Base-by-base conservation (phyloP, 441 rosid species). In the Gossypium schwendimanii region DNA sequence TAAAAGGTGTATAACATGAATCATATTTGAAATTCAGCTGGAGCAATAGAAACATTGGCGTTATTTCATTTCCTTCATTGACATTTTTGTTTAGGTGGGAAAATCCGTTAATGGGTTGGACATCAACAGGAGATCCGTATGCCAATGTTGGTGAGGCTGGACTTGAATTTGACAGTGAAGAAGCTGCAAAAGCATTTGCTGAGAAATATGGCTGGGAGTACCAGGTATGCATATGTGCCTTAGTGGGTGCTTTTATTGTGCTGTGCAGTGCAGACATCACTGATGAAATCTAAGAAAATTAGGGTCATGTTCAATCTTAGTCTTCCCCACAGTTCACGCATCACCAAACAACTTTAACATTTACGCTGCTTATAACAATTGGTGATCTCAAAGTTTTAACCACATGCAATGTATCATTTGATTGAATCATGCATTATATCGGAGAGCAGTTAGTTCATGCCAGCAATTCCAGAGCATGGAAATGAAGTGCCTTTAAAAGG, bases 101-200 rank as follows among this genome's bases (percentile, higher is more conserved):
- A 80, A 93, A 93, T 82, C 97, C 99, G 17, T 83, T 95, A 88
- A 91, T 91, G 97, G 97, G 97, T 12, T 95, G 99, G 96, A 93
- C 97, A 71, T 91, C 93, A 9, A 95, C 98, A 1, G 97, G 97
- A 65, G 97, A 92, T 41, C 99, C 96, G 11, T 95, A 90, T 83
- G 93, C 99, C 45, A 82, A 95, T 85, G 98, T 93, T 12, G 96
- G 98, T 65, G 96, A 93, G 75, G 85, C 98, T 28, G 96, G 81
- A 26, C 82, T 93, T 54, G 10, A 73, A 75, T 92, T 95, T 71
- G 97, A 95, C 66, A 86, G 88, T 4, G 87, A 78, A 79, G 91
- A 83, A 78, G 89, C 91, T 86, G 93, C 99, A 41, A 87, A 80
- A 77, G 85, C 82, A 24, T 93, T 95, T 79, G 96, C 98, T 41